Evolutionary conservation across 2,329 filamentous ascomycete genomes (phyloP).

Genomic region (Hypoxylon sp.): DNA sequence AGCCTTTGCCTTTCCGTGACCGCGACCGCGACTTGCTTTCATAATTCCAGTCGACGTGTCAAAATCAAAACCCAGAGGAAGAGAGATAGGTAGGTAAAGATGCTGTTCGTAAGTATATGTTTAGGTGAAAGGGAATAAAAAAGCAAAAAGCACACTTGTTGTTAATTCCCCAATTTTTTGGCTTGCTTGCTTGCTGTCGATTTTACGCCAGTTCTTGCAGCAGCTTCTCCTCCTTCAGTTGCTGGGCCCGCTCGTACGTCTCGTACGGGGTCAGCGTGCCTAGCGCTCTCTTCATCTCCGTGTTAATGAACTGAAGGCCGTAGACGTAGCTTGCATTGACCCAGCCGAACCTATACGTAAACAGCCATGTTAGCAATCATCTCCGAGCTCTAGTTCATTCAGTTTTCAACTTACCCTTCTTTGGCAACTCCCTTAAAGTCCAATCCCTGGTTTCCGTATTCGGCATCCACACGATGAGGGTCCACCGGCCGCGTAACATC

Average conservation of each 20-base stretch:
- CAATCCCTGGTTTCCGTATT: slow-evolving; percentile 96
- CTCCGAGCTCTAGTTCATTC: background rate
- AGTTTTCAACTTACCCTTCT: slow-evolving; percentile 81
- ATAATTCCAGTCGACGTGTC: background rate
- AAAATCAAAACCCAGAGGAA: slow-evolving; percentile 9
- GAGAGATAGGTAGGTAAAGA: slow-evolving; percentile 3
- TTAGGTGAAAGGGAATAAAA: background rate
- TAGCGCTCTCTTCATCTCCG: slow-evolving; percentile 89
- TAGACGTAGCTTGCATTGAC: slow-evolving; percentile 98
- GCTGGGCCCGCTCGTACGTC: slow-evolving; percentile 79
- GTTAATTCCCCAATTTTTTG: background rate
- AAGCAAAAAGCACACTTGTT: background rate
- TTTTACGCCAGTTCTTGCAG: slow-evolving; percentile 53
- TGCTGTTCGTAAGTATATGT: slow-evolving; percentile 7
- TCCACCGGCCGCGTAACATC: slow-evolving; percentile 92
- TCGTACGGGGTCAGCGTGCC: slow-evolving; percentile 91
- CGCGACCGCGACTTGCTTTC: background rate
- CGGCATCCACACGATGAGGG: slow-evolving; percentile 93
- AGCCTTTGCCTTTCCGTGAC: slow-evolving; percentile 18
- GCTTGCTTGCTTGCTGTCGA: no score
- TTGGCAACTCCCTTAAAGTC: slow-evolving; percentile 97
- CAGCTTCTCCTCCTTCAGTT: slow-evolving; percentile 68
- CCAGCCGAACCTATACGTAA: slow-evolving; percentile 85
- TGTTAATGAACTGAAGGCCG: slow-evolving; percentile 88
- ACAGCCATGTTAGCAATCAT: slow-evolving; percentile 23